Conservation (phyloP, 192 early-diverging fungal genomes). For the Coemansia sp. region DNA sequence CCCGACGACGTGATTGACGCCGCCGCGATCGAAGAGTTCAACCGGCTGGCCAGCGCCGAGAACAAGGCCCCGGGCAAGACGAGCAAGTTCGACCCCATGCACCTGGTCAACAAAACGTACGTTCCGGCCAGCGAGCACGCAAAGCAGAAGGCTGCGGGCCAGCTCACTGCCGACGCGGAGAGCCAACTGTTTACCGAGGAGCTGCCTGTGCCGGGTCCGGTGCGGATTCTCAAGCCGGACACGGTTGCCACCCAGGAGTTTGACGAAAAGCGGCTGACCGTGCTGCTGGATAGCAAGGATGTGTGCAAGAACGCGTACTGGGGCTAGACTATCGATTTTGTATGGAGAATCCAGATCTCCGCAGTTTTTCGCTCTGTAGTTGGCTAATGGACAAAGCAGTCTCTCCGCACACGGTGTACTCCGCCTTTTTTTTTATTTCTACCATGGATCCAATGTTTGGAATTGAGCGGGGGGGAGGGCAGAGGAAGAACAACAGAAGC, state of each 20-base stretch:
- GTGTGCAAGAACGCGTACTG: not conserved
- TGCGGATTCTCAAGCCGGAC: no score
- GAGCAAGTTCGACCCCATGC: not conserved
- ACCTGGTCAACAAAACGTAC: constrained; percentile 12
- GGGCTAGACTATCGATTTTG: not conserved
- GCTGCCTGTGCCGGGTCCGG: constrained; percentile 6
- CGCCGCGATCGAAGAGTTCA: no score
- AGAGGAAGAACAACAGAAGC: no score
- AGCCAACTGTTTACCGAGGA: constrained; percentile 6
- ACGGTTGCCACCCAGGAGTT: not conserved
- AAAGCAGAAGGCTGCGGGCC: not conserved
- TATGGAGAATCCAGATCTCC: no score
- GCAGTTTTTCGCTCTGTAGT: no score
- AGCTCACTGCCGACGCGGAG: not conserved
- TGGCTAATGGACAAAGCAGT: no score
- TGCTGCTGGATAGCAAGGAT: not conserved
- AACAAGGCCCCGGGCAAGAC: not conserved
- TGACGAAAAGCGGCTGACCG: not conserved
- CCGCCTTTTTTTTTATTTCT: no score
- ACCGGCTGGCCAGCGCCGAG: constrained; percentile 2
- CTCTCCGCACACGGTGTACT: no score
- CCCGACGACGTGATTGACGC: no score
- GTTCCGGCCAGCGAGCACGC: not conserved
- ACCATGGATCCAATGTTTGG: no score
- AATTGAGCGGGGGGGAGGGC: no score